Evolutionary conservation across 2,329 filamentous ascomycete species (phyloP).

Genomic region (Arthroderma sp.): DNA sequence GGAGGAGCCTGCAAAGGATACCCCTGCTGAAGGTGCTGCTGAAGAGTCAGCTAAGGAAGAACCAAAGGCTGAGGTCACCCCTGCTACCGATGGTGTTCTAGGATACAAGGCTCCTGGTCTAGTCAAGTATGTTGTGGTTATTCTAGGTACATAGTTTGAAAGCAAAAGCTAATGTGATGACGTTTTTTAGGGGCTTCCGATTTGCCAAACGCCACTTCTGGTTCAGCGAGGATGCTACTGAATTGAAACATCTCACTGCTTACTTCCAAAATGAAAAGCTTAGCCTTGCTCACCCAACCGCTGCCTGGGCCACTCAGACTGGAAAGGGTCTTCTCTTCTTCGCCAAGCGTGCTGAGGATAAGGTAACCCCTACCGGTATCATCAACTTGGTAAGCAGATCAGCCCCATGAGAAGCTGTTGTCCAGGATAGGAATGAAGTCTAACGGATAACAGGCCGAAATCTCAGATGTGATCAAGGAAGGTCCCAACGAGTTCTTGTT

Average conservation of each 20-base stretch:
- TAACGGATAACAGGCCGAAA: slow-evolving; percentile 40
- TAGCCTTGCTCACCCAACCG: slow-evolving; percentile 61
- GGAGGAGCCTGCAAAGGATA: slow-evolving; percentile 10
- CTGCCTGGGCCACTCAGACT: slow-evolving; percentile 82
- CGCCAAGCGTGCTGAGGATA: slow-evolving; percentile 71
- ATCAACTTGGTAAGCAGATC: slow-evolving; percentile 62
- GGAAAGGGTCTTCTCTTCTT: slow-evolving; percentile 92
- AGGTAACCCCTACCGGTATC: slow-evolving; percentile 64
- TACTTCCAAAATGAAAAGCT: slow-evolving; percentile 87
- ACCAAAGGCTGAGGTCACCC: slow-evolving; percentile 36
- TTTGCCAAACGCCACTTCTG: slow-evolving; percentile 92
- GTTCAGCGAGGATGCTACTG: slow-evolving; percentile 61
- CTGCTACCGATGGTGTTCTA: slow-evolving; percentile 69
- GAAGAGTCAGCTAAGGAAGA: slow-evolving; percentile 25
- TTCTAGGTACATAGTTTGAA: background rate
- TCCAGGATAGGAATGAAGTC: background rate
- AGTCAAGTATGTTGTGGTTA: slow-evolving; percentile 58
- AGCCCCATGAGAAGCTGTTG: background rate
- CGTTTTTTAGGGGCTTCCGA: slow-evolving; percentile 56
- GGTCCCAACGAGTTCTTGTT: slow-evolving; percentile 74
- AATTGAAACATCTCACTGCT: slow-evolving; percentile 57
- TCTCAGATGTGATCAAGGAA: slow-evolving; percentile 60
- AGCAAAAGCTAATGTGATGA: slow-evolving; percentile 10
- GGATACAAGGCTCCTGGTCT: slow-evolving; percentile 82
- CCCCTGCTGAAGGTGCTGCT: slow-evolving; percentile 23